Percentiles rank a stretch among this genome's conserved stretches.
Conservation (phyloP, 345 rosid genomes). For the Eutrema japonicum region DNA sequence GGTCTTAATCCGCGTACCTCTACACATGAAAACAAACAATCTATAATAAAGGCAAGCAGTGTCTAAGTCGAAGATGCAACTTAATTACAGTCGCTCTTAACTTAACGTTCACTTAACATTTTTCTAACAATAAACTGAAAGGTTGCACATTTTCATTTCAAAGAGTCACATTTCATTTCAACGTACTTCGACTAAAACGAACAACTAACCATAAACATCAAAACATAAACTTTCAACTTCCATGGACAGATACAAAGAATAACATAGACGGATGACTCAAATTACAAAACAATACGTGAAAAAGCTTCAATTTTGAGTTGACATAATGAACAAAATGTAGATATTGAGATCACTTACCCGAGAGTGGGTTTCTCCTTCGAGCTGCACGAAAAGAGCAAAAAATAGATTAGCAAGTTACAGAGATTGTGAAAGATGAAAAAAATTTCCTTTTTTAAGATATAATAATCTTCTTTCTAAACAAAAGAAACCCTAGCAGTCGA, state of each 20-base stretch:
- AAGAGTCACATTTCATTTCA: background rate
- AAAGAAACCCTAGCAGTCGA: constrained; percentile 5
- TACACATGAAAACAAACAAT: constrained; percentile 15
- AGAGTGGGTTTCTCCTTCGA: constrained; percentile 97
- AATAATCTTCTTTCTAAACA: background rate
- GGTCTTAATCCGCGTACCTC: constrained; percentile 99
- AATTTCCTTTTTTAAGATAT: too few species aligned
- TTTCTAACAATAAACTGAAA: background rate
- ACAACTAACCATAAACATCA: background rate
- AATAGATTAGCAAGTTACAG: background rate
- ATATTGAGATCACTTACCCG: constrained; percentile 52
- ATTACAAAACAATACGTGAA: background rate
- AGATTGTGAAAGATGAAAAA: too few species aligned
- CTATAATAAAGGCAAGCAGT: background rate
- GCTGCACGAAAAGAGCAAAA: constrained; percentile 49
- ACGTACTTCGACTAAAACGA: background rate
- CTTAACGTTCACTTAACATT: background rate
- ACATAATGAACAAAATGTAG: background rate
- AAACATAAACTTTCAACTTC: background rate
- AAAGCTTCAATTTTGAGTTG: background rate
- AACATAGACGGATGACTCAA: background rate
- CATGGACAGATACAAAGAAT: background rate
- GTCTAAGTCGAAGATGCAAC: background rate
- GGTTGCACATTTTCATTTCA: background rate
- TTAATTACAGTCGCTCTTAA: background rate